Evolutionary conservation across 768 basidiomycete genomes (phyloP), one percentile per base, ranked within the genome.

Genomic region (Termitomyces sp.): DNA sequence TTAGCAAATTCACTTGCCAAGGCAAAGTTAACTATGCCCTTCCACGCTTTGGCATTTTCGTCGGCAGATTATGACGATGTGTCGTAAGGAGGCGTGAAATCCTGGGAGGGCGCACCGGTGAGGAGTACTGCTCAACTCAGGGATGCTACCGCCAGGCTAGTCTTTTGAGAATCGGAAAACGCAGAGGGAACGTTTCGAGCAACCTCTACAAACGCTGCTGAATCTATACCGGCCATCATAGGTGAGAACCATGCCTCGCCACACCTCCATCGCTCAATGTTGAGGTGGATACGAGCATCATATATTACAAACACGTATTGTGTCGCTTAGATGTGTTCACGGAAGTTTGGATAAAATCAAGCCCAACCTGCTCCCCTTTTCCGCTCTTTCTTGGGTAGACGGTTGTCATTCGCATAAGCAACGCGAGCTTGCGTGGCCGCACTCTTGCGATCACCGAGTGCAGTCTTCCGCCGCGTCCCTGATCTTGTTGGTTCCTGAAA

Each of bases 171-270:
- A 24, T 83, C 80, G 4, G 79, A 71, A 73, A 94, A 93, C 53
- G 87, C 75, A 45, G 82, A 78, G 53, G 98, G 78, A 46, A 98
- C 81, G 67, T 84, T 90, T 65, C 91, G 93, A 16, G 94, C 73
- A 3, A 97, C 85, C 71, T 99, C 97, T n/a, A 88, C 90, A 8
- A 99, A 72, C 0, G 96, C 97, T 0, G 97, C 95, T 13, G 88
- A 92, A 70, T 98, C 97, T 18, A 96, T 79, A 2, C 97, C 96
- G 2, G 92, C 95, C 84, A 97, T 94, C 18, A 76, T 77, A 0
- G 96, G 96, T 28, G 90, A 87, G 74, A 96, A 97, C 78, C 88
- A 94, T 1, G 92, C 84, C 72, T 98, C 96, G 62, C 90, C 90
- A 26, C 9, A 90, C 38, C 95, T 80, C 80, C 90, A 92, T 43